Percentiles rank a stretch among this genome's conserved stretches.
These are phyloP conservation scores for Flaveria sonorensis DNA, from an alignment of 129 eudicot species.

Conservation along the genomic window DNA sequence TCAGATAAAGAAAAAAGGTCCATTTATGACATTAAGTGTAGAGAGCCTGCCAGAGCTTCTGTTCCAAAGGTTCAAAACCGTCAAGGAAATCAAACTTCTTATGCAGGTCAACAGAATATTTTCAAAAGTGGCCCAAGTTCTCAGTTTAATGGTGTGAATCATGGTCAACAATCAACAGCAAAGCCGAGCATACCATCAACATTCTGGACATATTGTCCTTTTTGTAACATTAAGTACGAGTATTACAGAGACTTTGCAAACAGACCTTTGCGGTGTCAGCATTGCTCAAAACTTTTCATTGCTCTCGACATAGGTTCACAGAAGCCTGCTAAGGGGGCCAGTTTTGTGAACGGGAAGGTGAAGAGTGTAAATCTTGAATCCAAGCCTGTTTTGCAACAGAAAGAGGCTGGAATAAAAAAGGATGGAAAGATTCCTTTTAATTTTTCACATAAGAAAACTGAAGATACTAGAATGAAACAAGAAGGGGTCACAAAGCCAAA, in stretches of 20 bases:
- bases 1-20: slow-evolving; percentile 66
- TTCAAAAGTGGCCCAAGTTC: slow-evolving; percentile 25
- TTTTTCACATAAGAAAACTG: slow-evolving; percentile 21
- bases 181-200: slow-evolving; percentile 27
- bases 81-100: slow-evolving; percentile 37
- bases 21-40: slow-evolving; percentile 56
- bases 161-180: slow-evolving; percentile 38
- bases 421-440: slow-evolving; percentile 35
- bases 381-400: slow-evolving; percentile 17
- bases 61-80: slow-evolving; percentile 41
- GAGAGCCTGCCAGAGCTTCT: slow-evolving; percentile 32
- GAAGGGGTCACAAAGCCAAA: slow-evolving; percentile 23
- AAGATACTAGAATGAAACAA: slow-evolving; percentile 29
- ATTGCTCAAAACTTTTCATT: slow-evolving; percentile 49
- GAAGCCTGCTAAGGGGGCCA: slow-evolving; percentile 13
- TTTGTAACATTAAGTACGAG: slow-evolving; percentile 50
- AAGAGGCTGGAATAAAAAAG: slow-evolving; percentile 17
- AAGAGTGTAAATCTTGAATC: slow-evolving; percentile 30
- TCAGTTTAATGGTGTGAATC: slow-evolving; percentile 39
- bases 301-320: slow-evolving; percentile 52
- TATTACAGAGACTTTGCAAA: slow-evolving; percentile 40
- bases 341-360: slow-evolving; percentile 12
- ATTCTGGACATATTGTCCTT: slow-evolving; percentile 71
- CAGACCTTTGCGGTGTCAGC: slow-evolving; percentile 49
- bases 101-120: slow-evolving; percentile 24